Conservation (phyloP, 345 rosid species). For the Brassica juncea region DNA sequence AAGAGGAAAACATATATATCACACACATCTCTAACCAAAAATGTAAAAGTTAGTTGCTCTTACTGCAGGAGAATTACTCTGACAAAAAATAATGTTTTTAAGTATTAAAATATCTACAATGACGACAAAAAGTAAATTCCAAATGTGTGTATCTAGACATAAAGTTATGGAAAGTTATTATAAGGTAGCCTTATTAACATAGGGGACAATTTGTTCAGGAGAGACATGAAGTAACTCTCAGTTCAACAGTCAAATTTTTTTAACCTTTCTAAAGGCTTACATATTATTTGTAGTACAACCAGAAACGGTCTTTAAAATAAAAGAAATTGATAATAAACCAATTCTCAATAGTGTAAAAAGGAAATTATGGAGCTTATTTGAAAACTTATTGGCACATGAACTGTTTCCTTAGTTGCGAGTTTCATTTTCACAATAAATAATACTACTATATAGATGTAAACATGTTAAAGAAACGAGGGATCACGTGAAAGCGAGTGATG, state of each 20-base stretch:
- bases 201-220: conserved; percentile 42
- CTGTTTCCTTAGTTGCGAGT: background rate
- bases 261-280: background rate
- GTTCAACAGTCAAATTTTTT: conserved; percentile 28
- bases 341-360: background rate
- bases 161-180: background rate
- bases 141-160: conserved; percentile 14
- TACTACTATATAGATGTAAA: background rate
- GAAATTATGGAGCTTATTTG: background rate
- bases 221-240: conserved; percentile 34
- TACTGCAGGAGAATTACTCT: conserved; percentile 4
- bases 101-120: background rate
- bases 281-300: conserved; percentile 16
- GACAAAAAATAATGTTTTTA: conserved; percentile 10
- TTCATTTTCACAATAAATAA: background rate
- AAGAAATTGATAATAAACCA: background rate
- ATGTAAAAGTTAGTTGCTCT: background rate
- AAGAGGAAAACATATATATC: background rate
- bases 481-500: conserved; percentile 32
- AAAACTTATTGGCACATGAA: conserved; percentile 1
- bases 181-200: conserved; percentile 32
- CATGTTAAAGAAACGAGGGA: background rate
- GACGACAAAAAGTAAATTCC: conserved; percentile 35
- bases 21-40: background rate
- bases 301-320: conserved; percentile 7